These are phyloP conservation scores for Aspergillus ibericus DNA, from an alignment of 2,329 filamentous ascomycete species.

Conservation along the genomic window DNA sequence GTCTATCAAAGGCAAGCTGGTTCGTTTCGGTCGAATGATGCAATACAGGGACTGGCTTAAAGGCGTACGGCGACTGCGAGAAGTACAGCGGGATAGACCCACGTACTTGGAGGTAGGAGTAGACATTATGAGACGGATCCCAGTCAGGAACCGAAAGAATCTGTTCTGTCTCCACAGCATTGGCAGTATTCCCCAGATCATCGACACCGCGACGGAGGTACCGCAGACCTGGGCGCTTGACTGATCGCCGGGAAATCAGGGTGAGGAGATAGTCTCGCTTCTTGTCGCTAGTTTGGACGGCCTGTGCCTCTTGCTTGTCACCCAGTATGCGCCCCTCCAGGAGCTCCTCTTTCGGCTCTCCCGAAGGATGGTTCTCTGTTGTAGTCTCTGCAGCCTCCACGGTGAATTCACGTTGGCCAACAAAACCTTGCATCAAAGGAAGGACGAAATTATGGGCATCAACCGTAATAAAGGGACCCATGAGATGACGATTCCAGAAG, in stretches of 20 bases:
- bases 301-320: constrained; percentile 41
- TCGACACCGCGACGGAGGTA: constrained; percentile 90
- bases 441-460: constrained; percentile 70
- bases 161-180: constrained; percentile 93
- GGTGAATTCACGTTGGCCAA: constrained; percentile 80
- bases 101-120: constrained; percentile 83
- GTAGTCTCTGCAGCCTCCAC: constrained; percentile 59
- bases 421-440: constrained; percentile 89
- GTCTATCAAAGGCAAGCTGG: constrained; percentile 71
- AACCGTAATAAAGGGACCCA: constrained; percentile 71
- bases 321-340: constrained; percentile 38
- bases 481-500: constrained; percentile 86
- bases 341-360: constrained; percentile 17
- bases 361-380: constrained; percentile 15
- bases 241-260: constrained; percentile 83
- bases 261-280: constrained; percentile 71
- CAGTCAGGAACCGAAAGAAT: constrained; percentile 73
- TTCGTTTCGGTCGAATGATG: constrained; percentile 82
- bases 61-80: constrained; percentile 87
- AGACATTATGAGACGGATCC: constrained; percentile 61
- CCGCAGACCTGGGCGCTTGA: constrained; percentile 80
- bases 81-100: constrained; percentile 95
- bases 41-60: constrained; percentile 81
- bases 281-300: constrained; percentile 25
- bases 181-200: constrained; percentile 83